Conservation (phyloP, 805 yeast species). For the Starmerella bacillaris region DNA sequence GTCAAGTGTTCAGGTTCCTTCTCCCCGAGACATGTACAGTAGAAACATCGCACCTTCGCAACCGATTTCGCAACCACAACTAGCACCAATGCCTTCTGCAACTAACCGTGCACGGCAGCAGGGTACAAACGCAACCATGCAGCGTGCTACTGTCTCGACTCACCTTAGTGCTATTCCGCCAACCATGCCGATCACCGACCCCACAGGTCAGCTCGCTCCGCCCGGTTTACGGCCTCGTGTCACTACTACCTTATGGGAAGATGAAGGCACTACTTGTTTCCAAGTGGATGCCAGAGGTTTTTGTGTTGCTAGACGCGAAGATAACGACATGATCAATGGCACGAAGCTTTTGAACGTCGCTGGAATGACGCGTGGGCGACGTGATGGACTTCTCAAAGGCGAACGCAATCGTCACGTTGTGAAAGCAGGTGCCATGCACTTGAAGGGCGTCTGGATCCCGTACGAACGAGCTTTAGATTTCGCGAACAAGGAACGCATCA, state of each 20-base stretch:
- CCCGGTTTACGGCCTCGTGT: constrained; percentile 36
- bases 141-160: constrained; percentile 13
- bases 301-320: constrained; percentile 67
- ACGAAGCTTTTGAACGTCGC: constrained; percentile 70
- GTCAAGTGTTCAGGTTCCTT: constrained; percentile 4
- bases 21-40: constrained; percentile 2
- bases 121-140: constrained; percentile 5
- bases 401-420: constrained; percentile 66
- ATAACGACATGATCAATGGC: constrained; percentile 71
- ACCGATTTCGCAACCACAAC: not conserved
- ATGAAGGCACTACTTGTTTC: constrained; percentile 66
- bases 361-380: constrained; percentile 70
- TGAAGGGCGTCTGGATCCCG: constrained; percentile 84
- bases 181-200: constrained; percentile 22
- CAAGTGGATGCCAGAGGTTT: constrained; percentile 73
- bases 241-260: constrained; percentile 83
- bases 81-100: constrained; percentile 3
- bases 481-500: constrained; percentile 65
- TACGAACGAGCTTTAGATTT: constrained; percentile 64
- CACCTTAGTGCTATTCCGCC: constrained; percentile 15
- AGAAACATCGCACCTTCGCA: not conserved
- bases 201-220: constrained; percentile 26
- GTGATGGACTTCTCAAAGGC: constrained; percentile 67
- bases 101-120: constrained; percentile 4
- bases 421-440: constrained; percentile 71